phyloP scores from a whole-genome alignment of 2,329 filamentous ascomycete species.

The Pseudogymnoascus sp. region DNA sequence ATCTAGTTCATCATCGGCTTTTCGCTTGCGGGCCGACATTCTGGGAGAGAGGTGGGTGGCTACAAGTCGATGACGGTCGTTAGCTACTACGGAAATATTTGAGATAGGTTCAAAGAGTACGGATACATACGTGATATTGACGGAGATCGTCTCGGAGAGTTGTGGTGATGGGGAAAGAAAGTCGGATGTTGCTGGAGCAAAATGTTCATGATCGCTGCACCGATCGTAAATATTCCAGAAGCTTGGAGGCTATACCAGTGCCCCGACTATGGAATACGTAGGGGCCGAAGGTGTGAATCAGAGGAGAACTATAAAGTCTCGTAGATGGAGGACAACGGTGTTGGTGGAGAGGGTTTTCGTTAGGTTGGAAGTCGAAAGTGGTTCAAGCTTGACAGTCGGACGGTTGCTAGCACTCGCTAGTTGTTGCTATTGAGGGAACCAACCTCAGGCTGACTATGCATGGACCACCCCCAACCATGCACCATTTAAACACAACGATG shows the following conservation, averaged over 20 bases:
- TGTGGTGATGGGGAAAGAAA: constrained; percentile 51
- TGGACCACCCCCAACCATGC: neutral
- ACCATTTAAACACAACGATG: neutral
- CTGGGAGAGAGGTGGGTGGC: constrained; percentile 39
- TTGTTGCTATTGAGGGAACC: neutral
- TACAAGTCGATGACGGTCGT: constrained; percentile 13
- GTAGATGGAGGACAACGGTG: neutral
- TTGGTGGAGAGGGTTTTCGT: neutral
- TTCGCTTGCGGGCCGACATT: constrained; percentile 66
- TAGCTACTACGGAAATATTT: constrained; percentile 10
- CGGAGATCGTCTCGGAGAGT: constrained; percentile 44
- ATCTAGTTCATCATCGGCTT: constrained; percentile 71
- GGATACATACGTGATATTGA: constrained; percentile 46
- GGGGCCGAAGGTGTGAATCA: neutral
- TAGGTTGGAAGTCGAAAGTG: neutral
- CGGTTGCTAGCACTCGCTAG: constrained; percentile 8
- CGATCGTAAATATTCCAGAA: constrained; percentile 1
- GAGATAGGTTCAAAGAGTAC: neutral
- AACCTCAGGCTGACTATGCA: neutral
- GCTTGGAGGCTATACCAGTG: neutral
- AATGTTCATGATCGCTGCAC: constrained; percentile 48
- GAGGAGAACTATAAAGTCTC: neutral
- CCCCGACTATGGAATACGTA: neutral
- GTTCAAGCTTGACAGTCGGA: neutral
- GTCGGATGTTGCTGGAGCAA: constrained; percentile 53